Base-by-base conservation (phyloP, 2,329 filamentous ascomycete species). In the Aspergillus tamarii region DNA sequence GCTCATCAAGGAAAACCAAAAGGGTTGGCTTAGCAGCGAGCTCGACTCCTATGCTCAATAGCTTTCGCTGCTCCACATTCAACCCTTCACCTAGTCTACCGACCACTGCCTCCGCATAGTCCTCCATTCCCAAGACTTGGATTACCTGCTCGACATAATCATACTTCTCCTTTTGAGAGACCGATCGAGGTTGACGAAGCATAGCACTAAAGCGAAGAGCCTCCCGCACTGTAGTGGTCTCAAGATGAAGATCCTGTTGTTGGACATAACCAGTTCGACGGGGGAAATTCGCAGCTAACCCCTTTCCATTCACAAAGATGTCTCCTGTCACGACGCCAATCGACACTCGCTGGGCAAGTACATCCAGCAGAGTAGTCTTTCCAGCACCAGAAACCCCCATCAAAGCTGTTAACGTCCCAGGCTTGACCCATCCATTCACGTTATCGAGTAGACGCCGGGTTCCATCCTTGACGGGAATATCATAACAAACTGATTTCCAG, bases 31-130 rank as follows among this genome's bases (percentile, higher is more conserved):
- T 95, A 9, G 93, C 92, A 39, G 91, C 93, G 28, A 97, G 85
- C 75, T 97, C 93, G 28, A 96, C 92, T 77, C 92, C 93, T 65
- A 96, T 95, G 0, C 92, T 96, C 6, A 96, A 83, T 67, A 91
- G 89, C 73, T 87, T 87, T 19, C 85, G 80, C 71, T 87, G 85
- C 70, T 87, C 85, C 36, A 84, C 80, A 63, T 84, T 84, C 48
- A 84, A 77, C 76, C 34, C n/a, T n/a, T 81, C 92, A 80, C 93
- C 91, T 57, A 91, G 91, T 30, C 92, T 88, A 81, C 92, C 93
- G 59, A 96, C 91, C 52, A 95, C 84, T 19, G 93, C 92, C 72
- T 94, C 91, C 23, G 91, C 91, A 71, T 93, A 94, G 59, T 91
- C 88, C 62, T 91, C 83, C 92, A 96, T 95, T 43, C 94, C 91